phyloP scores from a whole-genome alignment of 2,329 filamentous ascomycete genomes.

The Periglandula ipomoeae region DNA sequence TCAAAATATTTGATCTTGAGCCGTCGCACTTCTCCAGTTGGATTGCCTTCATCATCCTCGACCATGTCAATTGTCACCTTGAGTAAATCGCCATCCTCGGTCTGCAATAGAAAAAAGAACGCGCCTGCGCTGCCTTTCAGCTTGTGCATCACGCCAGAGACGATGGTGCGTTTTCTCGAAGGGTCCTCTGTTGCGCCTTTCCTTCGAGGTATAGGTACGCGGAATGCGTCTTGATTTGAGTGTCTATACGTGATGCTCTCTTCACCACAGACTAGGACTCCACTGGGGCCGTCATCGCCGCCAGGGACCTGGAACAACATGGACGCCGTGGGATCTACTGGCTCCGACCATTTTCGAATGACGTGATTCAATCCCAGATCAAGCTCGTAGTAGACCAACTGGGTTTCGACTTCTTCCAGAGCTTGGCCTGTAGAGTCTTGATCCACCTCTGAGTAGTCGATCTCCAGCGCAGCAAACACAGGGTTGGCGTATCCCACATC shows the following conservation, averaged over 20 bases:
- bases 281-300: constrained; percentile 85
- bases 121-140: constrained; percentile 72
- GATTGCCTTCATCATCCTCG: constrained; percentile 67
- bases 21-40: constrained; percentile 70
- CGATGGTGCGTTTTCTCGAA: constrained; percentile 76
- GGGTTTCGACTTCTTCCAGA: constrained; percentile 73
- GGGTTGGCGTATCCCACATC: constrained; percentile 97
- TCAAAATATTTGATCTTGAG: constrained; percentile 98
- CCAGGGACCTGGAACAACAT: constrained; percentile 93
- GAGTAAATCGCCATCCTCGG: constrained; percentile 96
- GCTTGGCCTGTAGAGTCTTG: constrained; percentile 83
- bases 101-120: constrained; percentile 95
- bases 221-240: constrained; percentile 83
- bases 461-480: constrained; percentile 88
- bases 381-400: constrained; percentile 93
- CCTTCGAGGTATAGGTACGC: constrained; percentile 80
- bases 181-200: constrained; percentile 87
- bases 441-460: constrained; percentile 86
- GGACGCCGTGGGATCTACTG: constrained; percentile 81
- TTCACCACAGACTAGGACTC: constrained; percentile 88
- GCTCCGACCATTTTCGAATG: constrained; percentile 90
- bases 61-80: constrained; percentile 91
- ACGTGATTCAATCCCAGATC: constrained; percentile 96
- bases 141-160: constrained; percentile 94
- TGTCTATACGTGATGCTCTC: constrained; percentile 97